Evolutionary conservation across 2,329 filamentous ascomycete genomes (phyloP), one percentile per base, ranked within the genome.

Genomic region (Fusarium albosuccineum): DNA sequence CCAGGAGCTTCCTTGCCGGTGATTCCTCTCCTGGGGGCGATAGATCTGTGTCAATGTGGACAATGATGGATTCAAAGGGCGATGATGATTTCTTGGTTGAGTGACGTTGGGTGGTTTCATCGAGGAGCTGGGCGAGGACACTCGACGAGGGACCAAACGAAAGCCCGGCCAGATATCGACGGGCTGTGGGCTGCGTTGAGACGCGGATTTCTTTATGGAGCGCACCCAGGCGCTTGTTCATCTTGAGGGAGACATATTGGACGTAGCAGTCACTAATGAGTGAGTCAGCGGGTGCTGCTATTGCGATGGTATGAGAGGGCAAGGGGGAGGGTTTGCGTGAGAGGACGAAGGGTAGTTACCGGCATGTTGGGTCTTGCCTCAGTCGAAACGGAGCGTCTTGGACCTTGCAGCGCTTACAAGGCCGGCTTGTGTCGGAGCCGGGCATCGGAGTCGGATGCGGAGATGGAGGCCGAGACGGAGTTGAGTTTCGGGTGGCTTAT

Each of bases 131-230:
- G 30, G 97, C 83, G 42, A 99, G 82, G 13, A 89, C 87, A 13
- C 91, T 85, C 0, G 95, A 98, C 2, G 92, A 96, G 2, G 91
- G 82, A 1, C 96, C 95, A 72, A 93, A 90, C 0, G 94, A 97
- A 2, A 97, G 82, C 6, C 94, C 93, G 17, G 97, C 82, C 16
- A 97, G 82, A 48, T 97, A 86, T 53, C 75, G 74, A 40, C 76
- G 77, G 10, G 76, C 72, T 67, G 73, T 75, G 64, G 73, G 76
- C 60, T 77, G 74, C 55, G 74, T 67, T 46, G 75, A 72, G 64
- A 73, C 66, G 57, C 80, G 79, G 51, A 80, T 83, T 57, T 87
- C 84, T 41, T 82, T 82, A 73, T 83, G 84, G 7, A 88, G 78
- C 17, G 79, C 78, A 66, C 82, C 83, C 29, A 89, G 79, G 17